Conservation (phyloP, 441 rosid genomes). For the Pelargonium myrrhifolium region DNA sequence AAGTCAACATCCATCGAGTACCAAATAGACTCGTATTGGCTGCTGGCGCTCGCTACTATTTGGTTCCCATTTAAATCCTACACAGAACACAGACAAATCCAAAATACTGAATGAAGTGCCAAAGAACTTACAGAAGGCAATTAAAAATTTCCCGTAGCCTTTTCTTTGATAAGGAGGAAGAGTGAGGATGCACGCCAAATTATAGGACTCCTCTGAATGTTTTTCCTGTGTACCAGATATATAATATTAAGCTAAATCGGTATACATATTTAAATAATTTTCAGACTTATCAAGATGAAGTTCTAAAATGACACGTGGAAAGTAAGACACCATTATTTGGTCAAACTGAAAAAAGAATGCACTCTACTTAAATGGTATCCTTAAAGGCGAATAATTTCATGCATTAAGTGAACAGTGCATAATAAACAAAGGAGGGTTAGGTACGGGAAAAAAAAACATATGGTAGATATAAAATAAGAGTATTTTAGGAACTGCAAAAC, state of each 20-base stretch:
- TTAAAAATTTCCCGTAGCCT: slow-evolving; percentile 96
- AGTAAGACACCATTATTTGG: background rate
- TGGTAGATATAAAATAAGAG: too few relatives aligned
- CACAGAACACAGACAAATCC: background rate
- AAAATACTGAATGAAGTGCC: background rate
- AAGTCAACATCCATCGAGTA: background rate
- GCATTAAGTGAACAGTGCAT: too few relatives aligned
- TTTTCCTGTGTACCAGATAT: slow-evolving; percentile 62
- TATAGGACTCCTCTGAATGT: slow-evolving; percentile 95
- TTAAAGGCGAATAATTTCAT: too few relatives aligned
- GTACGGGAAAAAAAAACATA: too few relatives aligned
- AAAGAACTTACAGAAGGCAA: slow-evolving; percentile 84
- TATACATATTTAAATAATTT: background rate
- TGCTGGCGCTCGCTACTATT: background rate
- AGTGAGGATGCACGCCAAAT: slow-evolving; percentile 95
- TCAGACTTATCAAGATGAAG: background rate
- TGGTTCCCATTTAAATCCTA: background rate
- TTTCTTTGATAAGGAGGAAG: slow-evolving; percentile 99
- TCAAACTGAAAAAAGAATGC: too few relatives aligned
- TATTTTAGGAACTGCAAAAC: too few relatives aligned
- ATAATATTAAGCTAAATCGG: background rate
- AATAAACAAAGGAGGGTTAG: too few relatives aligned
- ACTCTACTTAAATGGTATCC: too few relatives aligned
- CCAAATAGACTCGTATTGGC: background rate
- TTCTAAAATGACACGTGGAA: slow-evolving; percentile 5